These are phyloP conservation scores for Colletotrichum acutatum DNA, from an alignment of 2,329 filamentous ascomycete genomes.

Conservation along the genomic window DNA sequence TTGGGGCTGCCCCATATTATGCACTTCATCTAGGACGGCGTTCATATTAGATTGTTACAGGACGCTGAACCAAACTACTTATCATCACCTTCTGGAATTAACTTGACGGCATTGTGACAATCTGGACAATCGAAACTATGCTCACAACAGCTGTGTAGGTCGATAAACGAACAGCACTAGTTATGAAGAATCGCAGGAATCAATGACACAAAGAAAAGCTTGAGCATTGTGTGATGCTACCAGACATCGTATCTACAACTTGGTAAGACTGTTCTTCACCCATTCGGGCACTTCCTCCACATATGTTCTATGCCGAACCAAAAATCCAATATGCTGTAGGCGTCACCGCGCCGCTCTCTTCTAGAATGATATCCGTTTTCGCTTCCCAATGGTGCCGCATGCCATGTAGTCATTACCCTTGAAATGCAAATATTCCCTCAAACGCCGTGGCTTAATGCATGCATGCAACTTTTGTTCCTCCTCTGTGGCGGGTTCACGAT, in stretches of 20 bases:
- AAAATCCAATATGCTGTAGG: slow-evolving; percentile 17
- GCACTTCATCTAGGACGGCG: neutral
- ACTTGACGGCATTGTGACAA: neutral
- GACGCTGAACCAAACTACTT: neutral
- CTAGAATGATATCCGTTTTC: slow-evolving; percentile 20
- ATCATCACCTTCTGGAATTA: neutral
- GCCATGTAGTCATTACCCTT: slow-evolving; percentile 39
- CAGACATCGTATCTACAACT: slow-evolving; percentile 12
- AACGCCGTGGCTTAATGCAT: slow-evolving; percentile 35
- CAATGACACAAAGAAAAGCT: slow-evolving; percentile 19
- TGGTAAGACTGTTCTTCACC: slow-evolving; percentile 4
- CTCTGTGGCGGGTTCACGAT: slow-evolving; percentile 8
- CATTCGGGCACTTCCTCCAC: slow-evolving; percentile 9
- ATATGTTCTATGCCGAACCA: slow-evolving; percentile 8
- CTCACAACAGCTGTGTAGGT: neutral
- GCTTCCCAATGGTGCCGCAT: slow-evolving; percentile 26
- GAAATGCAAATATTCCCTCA: slow-evolving; percentile 32
- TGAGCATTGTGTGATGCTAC: slow-evolving; percentile 7
- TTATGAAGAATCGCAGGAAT: neutral
- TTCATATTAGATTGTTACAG: slow-evolving; percentile 5
- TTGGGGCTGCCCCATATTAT: neutral
- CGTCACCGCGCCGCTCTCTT: slow-evolving; percentile 4
- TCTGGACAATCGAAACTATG: neutral
- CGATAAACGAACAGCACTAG: neutral
- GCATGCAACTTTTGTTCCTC: slow-evolving; percentile 13